These are phyloP conservation scores for Atkinsonella hypoxylon DNA, from an alignment of 2,329 filamentous ascomycete species.

Conservation along the genomic window DNA sequence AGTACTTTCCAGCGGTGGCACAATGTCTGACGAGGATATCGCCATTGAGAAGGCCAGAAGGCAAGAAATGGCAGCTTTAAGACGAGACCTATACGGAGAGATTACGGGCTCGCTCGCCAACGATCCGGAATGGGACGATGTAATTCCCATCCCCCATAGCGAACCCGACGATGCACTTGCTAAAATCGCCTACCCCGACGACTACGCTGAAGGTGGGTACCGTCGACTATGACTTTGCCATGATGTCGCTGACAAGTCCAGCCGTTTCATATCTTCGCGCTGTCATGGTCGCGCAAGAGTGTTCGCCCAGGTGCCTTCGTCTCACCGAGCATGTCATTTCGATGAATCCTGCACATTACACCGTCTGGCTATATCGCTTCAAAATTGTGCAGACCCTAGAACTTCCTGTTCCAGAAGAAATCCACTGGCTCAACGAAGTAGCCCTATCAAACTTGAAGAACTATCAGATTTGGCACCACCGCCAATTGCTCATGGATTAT, in stretches of 20 bases:
- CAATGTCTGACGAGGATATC: constrained; percentile 27
- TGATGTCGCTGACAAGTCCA: constrained; percentile 16
- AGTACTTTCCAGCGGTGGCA: constrained; percentile 13
- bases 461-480: constrained; percentile 92
- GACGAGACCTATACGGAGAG: constrained; percentile 40
- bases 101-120: constrained; percentile 34
- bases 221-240: neutral
- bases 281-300: constrained; percentile 81
- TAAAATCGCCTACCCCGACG: constrained; percentile 80
- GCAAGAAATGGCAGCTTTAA: constrained; percentile 37
- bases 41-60: constrained; percentile 34
- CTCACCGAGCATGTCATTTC: constrained; percentile 84
- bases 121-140: constrained; percentile 72
- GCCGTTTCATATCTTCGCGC: constrained; percentile 89
- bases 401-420: constrained; percentile 56
- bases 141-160: constrained; percentile 70
- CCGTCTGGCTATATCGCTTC: constrained; percentile 93
- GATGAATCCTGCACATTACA: constrained; percentile 96
- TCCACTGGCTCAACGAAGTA: constrained; percentile 76
- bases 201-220: constrained; percentile 65
- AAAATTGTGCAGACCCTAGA: constrained; percentile 59
- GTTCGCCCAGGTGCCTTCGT: constrained; percentile 62
- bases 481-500: constrained; percentile 51
- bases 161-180: constrained; percentile 78
- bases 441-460: constrained; percentile 85